Evolutionary conservation across 2,329 filamentous ascomycete species (phyloP).

Genomic region (Aurifilum marmelostoma): DNA sequence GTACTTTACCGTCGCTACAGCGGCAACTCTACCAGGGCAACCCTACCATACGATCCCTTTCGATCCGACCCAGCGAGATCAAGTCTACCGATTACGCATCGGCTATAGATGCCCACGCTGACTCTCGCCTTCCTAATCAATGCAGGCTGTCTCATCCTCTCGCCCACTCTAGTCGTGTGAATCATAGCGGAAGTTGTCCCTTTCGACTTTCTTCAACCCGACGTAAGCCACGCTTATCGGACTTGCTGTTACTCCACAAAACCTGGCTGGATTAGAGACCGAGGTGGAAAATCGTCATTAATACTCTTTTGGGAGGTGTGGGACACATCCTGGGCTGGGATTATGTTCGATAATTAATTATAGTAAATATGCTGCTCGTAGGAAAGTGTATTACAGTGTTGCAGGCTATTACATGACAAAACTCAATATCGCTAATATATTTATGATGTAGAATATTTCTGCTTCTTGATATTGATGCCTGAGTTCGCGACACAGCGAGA

Average conservation of each 20-base stretch:
- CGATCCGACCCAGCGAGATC: constrained; percentile 1
- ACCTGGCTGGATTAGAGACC: neutral
- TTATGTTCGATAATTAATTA: neutral
- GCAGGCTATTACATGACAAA: neutral
- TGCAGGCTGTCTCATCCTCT: neutral
- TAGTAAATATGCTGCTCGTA: neutral
- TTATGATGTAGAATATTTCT: neutral
- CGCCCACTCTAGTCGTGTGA: neutral
- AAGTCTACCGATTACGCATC: neutral
- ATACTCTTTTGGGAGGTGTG: neutral
- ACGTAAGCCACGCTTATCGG: neutral
- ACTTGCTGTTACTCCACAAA: neutral
- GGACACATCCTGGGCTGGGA: neutral
- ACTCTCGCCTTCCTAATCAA: constrained; percentile 1
- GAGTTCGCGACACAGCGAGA: too few species aligned
- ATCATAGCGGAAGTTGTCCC: neutral
- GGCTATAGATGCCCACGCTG: neutral
- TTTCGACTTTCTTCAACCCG: neutral
- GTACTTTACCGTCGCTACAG: neutral
- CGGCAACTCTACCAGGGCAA: neutral
- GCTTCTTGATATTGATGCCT: neutral
- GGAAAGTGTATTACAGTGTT: neutral
- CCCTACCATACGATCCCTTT: neutral
- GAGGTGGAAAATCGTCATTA: neutral
- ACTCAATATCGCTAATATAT: too few species aligned